These are phyloP conservation scores for Talaromyces borbonicus DNA, from an alignment of 495 filamentous ascomycete genomes.

Conservation along the genomic window DNA sequence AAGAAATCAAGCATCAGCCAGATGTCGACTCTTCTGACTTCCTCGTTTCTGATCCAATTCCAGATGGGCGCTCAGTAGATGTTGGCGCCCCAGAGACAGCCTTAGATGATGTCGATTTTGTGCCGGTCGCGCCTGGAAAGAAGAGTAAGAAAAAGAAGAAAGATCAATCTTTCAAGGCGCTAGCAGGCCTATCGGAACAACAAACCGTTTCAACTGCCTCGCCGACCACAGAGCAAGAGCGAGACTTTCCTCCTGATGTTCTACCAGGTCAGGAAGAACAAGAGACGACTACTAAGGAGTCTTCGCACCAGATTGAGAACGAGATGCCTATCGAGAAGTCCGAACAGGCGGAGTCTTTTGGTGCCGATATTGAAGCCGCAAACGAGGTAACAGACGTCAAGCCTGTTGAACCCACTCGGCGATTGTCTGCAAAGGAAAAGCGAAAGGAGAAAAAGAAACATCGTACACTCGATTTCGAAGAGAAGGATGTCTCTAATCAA, in stretches of 20 bases:
- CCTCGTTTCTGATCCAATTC: no score
- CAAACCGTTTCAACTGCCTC: background rate
- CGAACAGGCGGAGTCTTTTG: background rate
- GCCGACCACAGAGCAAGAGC: background rate
- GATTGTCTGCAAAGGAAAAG: slow-evolving; percentile 29
- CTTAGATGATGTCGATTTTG: background rate
- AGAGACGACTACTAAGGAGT: no score
- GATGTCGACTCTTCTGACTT: no score
- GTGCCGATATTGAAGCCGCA: slow-evolving; percentile 9
- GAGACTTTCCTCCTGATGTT: background rate
- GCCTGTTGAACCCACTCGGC: slow-evolving; percentile 17
- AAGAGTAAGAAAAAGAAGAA: slow-evolving; percentile 34
- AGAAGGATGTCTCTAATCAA: background rate
- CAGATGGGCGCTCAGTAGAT: no score
- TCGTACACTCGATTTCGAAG: slow-evolving; percentile 16
- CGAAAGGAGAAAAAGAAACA: slow-evolving; percentile 37
- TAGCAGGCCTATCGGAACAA: no score
- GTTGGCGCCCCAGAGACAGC: background rate
- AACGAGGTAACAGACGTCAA: slow-evolving; percentile 11
- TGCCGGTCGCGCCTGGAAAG: slow-evolving; percentile 18
- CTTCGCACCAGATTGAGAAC: slow-evolving; percentile 5
- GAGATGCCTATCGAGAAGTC: slow-evolving; percentile 11
- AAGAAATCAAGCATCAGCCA: no score
- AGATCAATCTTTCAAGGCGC: slow-evolving; percentile 9
- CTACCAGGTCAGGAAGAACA: background rate